Percentiles rank a stretch among this genome's conserved stretches.
Evolutionary conservation across 2,329 filamentous ascomycete genomes (phyloP).

Genomic region (Byssothecium circinans): DNA sequence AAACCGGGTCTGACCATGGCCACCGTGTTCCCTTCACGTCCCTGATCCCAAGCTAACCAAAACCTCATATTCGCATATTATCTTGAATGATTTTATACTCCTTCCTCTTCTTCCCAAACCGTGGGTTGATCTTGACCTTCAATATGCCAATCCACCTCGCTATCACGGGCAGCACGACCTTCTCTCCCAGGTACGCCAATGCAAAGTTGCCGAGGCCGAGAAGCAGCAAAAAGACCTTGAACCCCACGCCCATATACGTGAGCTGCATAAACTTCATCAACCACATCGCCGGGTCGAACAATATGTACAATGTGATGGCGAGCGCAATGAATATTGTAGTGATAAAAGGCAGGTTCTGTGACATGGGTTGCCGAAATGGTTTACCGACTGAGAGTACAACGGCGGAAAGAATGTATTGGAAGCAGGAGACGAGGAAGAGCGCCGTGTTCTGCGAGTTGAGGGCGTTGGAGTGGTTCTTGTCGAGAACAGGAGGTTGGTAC

Average conservation of each 20-base stretch:
- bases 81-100: conserved; percentile 75
- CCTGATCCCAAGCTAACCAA: neutral
- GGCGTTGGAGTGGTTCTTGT: conserved; percentile 79
- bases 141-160: conserved; percentile 67
- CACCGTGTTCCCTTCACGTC: neutral
- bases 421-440: conserved; percentile 86
- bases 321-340: conserved; percentile 71
- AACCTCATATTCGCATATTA: conserved; percentile 28
- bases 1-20: neutral
- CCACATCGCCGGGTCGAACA: conserved; percentile 71
- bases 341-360: conserved; percentile 82
- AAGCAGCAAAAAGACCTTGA: conserved; percentile 70
- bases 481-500: conserved; percentile 78
- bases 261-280: conserved; percentile 80
- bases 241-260: conserved; percentile 72
- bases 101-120: conserved; percentile 75
- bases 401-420: conserved; percentile 90
- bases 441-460: conserved; percentile 92
- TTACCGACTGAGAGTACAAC: conserved; percentile 88
- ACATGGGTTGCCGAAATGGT: conserved; percentile 81
- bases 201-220: conserved; percentile 71
- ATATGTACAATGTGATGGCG: conserved; percentile 74
- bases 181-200: conserved; percentile 72
- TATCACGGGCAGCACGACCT: conserved; percentile 67
- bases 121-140: conserved; percentile 59